Evolutionary conservation across 805 yeast species (phyloP).

Genomic region (Candida xiaguanensis): DNA sequence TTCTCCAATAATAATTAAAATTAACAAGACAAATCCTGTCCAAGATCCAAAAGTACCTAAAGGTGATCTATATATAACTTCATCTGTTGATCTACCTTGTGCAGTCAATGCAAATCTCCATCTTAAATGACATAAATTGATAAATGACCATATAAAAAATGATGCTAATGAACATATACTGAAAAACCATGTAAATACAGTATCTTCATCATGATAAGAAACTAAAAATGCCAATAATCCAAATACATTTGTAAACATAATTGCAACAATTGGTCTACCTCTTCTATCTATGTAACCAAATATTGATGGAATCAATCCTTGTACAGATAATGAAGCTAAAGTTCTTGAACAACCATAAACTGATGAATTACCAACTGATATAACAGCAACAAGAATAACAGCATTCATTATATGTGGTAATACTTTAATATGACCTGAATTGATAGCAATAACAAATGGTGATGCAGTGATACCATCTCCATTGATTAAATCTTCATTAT

Average conservation of each 20-base stretch:
- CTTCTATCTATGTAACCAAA: slow-evolving; percentile 39
- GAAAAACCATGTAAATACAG: slow-evolving; percentile 40
- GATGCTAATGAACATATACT: slow-evolving; percentile 39
- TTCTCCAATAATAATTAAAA: slow-evolving; percentile 32
- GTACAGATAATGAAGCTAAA: slow-evolving; percentile 62
- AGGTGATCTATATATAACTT: slow-evolving; percentile 32
- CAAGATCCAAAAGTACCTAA: slow-evolving; percentile 36
- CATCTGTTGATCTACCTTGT: slow-evolving; percentile 36
- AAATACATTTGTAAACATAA: slow-evolving; percentile 26
- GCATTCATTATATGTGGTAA: slow-evolving; percentile 73
- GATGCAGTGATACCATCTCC: slow-evolving; percentile 61
- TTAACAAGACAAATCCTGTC: slow-evolving; percentile 29
- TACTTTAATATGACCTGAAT: slow-evolving; percentile 57
- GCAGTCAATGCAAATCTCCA: slow-evolving; percentile 36
- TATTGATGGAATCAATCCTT: slow-evolving; percentile 58
- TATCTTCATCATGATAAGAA: slow-evolving; percentile 24
- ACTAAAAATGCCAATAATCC: slow-evolving; percentile 41
- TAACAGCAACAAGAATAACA: slow-evolving; percentile 66
- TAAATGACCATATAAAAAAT: slow-evolving; percentile 40
- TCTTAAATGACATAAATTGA: slow-evolving; percentile 38
- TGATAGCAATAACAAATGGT: slow-evolving; percentile 72
- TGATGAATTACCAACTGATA: slow-evolving; percentile 75
- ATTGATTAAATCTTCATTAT: slow-evolving; percentile 42
- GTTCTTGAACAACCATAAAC: slow-evolving; percentile 70
- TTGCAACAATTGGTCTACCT: slow-evolving; percentile 41